Percentiles rank a stretch among this genome's conserved stretches.
Conservation (phyloP, 1,284 basidiomycete species). For the Cryptococcus wingfieldii region DNA sequence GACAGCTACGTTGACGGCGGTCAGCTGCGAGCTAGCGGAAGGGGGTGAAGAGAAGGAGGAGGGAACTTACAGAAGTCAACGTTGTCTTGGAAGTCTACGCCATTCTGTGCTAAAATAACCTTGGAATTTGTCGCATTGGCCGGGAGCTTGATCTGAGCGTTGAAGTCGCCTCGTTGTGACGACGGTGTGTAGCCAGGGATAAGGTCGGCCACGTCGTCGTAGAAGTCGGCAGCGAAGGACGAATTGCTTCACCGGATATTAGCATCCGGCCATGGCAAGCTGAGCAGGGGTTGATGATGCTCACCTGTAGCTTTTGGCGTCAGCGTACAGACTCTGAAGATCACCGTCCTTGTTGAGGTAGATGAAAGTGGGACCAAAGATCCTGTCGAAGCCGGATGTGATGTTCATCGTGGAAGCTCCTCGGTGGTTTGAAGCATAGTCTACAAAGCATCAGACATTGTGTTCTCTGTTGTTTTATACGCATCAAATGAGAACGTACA, state of each 20-base stretch:
- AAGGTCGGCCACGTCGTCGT: slow-evolving; percentile 31
- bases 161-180: slow-evolving; percentile 22
- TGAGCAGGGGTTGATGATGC: neutral
- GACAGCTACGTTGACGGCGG: neutral
- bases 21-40: no score
- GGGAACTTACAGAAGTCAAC: slow-evolving; percentile 9
- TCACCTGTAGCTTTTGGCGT: slow-evolving; percentile 7
- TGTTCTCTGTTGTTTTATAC: neutral
- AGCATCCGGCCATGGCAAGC: neutral
- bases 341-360: slow-evolving; percentile 9
- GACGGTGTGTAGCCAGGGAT: slow-evolving; percentile 27
- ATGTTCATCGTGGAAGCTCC: slow-evolving; percentile 31
- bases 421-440: slow-evolving; percentile 31
- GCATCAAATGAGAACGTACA: slow-evolving; percentile 5
- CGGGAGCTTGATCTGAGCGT: slow-evolving; percentile 23
- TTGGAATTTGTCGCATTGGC: slow-evolving; percentile 20
- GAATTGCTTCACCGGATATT: slow-evolving; percentile 4
- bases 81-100: slow-evolving; percentile 35
- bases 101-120: slow-evolving; percentile 27
- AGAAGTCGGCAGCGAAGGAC: slow-evolving; percentile 28
- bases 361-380: slow-evolving; percentile 32
- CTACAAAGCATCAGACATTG: neutral
- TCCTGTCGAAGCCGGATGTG: slow-evolving; percentile 36
- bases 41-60: no score
- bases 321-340: slow-evolving; percentile 3